phyloP scores from a whole-genome alignment of 495 filamentous ascomycete genomes.

The Niebla homalea region DNA sequence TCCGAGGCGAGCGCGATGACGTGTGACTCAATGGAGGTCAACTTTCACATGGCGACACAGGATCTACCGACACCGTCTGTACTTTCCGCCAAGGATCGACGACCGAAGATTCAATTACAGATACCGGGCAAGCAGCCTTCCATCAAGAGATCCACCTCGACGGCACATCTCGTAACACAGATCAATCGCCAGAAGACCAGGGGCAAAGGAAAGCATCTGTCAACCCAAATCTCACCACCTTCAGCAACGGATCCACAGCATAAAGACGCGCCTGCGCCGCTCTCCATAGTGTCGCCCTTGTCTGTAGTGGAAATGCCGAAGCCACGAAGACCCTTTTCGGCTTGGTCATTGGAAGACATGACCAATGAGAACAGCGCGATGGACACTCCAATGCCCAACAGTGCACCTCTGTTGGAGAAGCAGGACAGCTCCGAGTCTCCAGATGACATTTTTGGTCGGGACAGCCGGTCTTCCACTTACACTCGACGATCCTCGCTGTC shows the following conservation, averaged over 20 bases:
- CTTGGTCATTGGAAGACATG: conserved; percentile 17
- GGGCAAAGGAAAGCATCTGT: neutral
- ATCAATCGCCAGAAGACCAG: conserved; percentile 10
- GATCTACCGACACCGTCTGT: conserved; percentile 4
- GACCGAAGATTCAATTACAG: conserved; percentile 19
- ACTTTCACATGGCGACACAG: conserved; percentile 5
- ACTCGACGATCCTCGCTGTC: conserved; percentile 19
- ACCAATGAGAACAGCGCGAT: conserved; percentile 1
- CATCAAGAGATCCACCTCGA: conserved; percentile 8
- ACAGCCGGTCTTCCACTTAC: conserved; percentile 19
- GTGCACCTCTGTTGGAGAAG: conserved; percentile 3
- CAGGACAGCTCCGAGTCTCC: conserved; percentile 15
- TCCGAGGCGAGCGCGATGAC: conserved; percentile 11
- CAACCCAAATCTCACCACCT: conserved; percentile 13
- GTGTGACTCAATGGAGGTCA: conserved; percentile 11
- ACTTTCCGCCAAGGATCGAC: conserved; percentile 7
- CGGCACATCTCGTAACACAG: conserved; percentile 11
- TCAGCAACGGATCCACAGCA: conserved; percentile 11
- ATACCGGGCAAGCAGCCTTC: conserved; percentile 12
- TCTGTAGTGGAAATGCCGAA: conserved; percentile 22
- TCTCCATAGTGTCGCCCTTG: conserved; percentile 20
- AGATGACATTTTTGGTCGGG: conserved; percentile 16
- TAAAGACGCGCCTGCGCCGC: conserved; percentile 7
- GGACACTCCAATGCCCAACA: conserved; percentile 6
- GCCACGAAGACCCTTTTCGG: conserved; percentile 19